A percentile compares a stretch with the other conserved stretches of the same genome.
Conservation (phyloP, 345 rosid species). For the Salix suchowensis region DNA sequence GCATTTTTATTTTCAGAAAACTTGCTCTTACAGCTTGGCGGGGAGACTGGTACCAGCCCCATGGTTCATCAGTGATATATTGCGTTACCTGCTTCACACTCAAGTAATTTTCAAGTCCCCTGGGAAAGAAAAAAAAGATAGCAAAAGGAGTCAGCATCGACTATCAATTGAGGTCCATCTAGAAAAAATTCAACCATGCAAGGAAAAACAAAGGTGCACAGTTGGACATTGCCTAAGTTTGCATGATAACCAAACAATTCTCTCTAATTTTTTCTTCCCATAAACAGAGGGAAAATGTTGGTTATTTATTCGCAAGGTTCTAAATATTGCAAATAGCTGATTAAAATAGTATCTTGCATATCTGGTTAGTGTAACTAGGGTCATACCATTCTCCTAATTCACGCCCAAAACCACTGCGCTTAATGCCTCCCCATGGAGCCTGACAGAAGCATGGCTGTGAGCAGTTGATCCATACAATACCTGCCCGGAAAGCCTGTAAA, state of each 20-base stretch:
- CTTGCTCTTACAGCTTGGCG: constrained; percentile 50
- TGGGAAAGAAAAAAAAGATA: constrained; percentile 12
- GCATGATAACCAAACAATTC: background rate
- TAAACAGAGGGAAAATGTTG: background rate
- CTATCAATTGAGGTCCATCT: background rate
- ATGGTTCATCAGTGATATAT: constrained; percentile 68
- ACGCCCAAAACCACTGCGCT: constrained; percentile 98
- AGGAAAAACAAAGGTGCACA: background rate
- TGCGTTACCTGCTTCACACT: constrained; percentile 90
- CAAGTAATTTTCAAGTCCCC: constrained; percentile 94
- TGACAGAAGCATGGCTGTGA: constrained; percentile 97
- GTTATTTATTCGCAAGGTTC: background rate
- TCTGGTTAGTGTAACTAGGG: constrained; percentile 1
- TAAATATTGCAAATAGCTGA: background rate
- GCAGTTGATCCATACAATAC: constrained; percentile 93
- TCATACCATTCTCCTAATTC: constrained; percentile 92
- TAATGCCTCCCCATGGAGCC: constrained; percentile 98
- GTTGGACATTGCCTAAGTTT: background rate
- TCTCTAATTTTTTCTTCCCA: background rate
- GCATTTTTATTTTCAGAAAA: background rate
- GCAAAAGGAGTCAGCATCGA: background rate
- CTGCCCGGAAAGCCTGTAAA: constrained; percentile 68
- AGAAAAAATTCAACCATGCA: background rate
- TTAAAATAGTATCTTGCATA: background rate
- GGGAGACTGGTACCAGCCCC: constrained; percentile 96